Evolutionary conservation across 257 asterid species (phyloP).

Genomic region (Solanum sitiens): DNA sequence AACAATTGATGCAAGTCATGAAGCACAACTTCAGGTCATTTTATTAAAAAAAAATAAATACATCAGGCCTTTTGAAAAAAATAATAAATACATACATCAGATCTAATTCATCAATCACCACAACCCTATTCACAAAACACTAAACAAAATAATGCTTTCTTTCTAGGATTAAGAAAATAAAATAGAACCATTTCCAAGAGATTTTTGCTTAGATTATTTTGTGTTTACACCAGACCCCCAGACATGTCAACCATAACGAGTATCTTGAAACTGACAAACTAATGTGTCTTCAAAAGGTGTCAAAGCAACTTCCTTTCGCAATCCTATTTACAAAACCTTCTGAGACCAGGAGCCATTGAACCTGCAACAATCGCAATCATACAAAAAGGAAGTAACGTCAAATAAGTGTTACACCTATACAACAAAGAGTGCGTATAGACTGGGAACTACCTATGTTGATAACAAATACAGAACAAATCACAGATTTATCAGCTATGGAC

Average conservation of each 20-base stretch:
- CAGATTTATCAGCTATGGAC: neutral
- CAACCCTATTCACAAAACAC: neutral
- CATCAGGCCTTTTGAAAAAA: neutral
- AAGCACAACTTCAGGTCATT: neutral
- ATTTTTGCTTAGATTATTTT: neutral
- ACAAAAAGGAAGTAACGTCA: neutral
- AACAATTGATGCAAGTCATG: neutral
- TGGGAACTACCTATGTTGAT: neutral
- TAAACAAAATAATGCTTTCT: neutral
- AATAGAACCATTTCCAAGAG: neutral
- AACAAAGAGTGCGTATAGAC: neutral
- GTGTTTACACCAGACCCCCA: neutral
- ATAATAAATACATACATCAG: neutral
- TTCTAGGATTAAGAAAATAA: neutral
- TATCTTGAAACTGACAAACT: neutral
- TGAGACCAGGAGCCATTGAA: neutral
- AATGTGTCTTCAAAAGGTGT: neutral
- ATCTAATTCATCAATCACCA: neutral
- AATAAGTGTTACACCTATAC: neutral
- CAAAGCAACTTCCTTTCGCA: neutral
- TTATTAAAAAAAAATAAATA: too few species aligned
- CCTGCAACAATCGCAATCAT: neutral
- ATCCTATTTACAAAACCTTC: slow-evolving; percentile 1
- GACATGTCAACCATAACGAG: neutral
- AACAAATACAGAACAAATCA: neutral